Base-by-base conservation (phyloP, 129 eudicot species). In the Pulicaria dysenterica region DNA sequence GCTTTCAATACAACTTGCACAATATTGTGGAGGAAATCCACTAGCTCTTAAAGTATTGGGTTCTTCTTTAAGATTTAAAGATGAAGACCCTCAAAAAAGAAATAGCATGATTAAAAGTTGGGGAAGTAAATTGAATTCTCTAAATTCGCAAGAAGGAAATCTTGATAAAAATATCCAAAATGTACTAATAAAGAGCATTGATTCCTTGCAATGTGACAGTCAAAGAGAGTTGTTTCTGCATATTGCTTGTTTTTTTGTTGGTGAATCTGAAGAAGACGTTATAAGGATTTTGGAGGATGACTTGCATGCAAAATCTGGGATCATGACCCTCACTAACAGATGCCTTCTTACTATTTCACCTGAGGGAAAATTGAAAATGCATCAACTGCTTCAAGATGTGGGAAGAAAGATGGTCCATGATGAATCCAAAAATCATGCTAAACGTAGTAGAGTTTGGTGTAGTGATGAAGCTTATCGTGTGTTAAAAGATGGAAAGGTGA, bases 221-320 rank as follows among this genome's bases (percentile, higher is more conserved):
- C 68, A 76, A 31, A 56, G 57, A 56, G 51, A 42, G 19, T 46
- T 76, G 39, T 77, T 77, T 60, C 42, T 69, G 13, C 56, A 77
- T 24, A 78, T 78, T 62, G 73, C 73, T 37, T 78, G 65, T 65
- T 78, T 78, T 68, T 78, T 71, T 72, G 50, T 78, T 63, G 77
- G 82, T 4, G 57, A 60, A 37, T 13, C 54, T 12, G 47, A 62
- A 55, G 59, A 53, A 17, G 10, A 39, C 6, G 31, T 45, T 2
- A 11, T 56, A 3, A 51, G 7, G 17, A 53, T 70, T 36, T 31
- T 77, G 19, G 74, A 41, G 38, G 3, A 5, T 53, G 67, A 38
- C 7, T 50, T 38, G 38, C 55, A 9, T 55, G 15, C 76, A 3
- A 24, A 12, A 16, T 10, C 57, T 50, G 82, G 82, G 58, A 78